Evolutionary conservation across 2,329 filamentous ascomycete genomes (phyloP), one percentile per base, ranked within the genome.

Genomic region (Penicillium brevicompactum): DNA sequence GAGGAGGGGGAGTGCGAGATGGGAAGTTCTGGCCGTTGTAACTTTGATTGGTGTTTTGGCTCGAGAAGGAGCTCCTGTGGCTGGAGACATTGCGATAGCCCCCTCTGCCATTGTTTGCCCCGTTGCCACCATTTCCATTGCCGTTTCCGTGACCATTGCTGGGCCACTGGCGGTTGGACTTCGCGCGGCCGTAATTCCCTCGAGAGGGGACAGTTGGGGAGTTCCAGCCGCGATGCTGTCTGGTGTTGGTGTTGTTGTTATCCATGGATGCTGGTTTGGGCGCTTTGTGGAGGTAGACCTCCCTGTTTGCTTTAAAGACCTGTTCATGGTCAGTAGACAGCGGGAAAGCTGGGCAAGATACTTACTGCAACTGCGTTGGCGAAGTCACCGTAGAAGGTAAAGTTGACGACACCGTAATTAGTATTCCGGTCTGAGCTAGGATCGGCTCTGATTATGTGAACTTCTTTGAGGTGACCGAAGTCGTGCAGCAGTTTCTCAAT

Each of bases 401-500:
- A 56, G 40, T 50, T 53, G 8, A 49, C 50, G n/a, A 49, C 5
- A 11, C 50, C 46, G 43, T 37, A 43, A 18, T 30, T 48, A 18
- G 24, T 22, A 32, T 24, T 9, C 38, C 18, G 5, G 5, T 8
- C 7, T 43, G n/a, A 4, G 6, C 30, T 27, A 43, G 24, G 1
- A 8, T 6, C 8, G 24, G 5, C 24, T 6, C 8, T 27, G 24
- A 27, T 8, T 27, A 27, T 27, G 24, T 27, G 24, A 27, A 27
- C 8, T 8, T 27, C 24, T 27, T 8, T 32, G 10, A 61, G 53
- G 24, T 41, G 38, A 30, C 27, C 40, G 18, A 27, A 30, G 21
- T 21, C 32, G 22, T 52, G 34, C 22, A 43, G 13, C 10, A 73
- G 74, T 58, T 65, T 58, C 37, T 70, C 62, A 7, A 67, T 51